Base-by-base conservation (phyloP, 768 basidiomycete genomes). In the Suillus fuscotomentosus region DNA sequence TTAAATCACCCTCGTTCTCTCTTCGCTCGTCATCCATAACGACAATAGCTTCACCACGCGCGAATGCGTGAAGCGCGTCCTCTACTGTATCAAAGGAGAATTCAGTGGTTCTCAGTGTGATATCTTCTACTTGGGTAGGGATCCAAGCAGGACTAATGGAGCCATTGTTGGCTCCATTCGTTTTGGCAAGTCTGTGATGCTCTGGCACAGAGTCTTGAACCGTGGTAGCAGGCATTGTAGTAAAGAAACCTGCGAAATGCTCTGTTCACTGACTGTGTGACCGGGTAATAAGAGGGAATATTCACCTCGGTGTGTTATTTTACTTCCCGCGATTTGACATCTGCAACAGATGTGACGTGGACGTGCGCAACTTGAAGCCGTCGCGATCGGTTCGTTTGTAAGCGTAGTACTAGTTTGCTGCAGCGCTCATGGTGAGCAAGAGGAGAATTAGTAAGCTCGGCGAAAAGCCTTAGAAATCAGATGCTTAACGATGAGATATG, bases 1-100 rank as follows among this genome's bases (percentile, higher is more conserved):
- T 94, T 64, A 99, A 79, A 76, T 99, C 97, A 2, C 97, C 97
- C 74, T 99, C 97, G 74, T 99, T 99, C 79, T 99, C 97, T 65
- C 97, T 82, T 67, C 83, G 82, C 77, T 97, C 93, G 77, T 99
- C 97, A 75, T 99, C 97, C 91, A 98, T 95, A 7, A 99, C 97
- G 1, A 99, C 92, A 62, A 99, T 82, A 68, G 98, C 95, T 72
- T 97, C 93, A 2, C 96, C 96, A 5, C 81, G 81, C 3, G 79
- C 80, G 72, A 95, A 92, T 3, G 92, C 91, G 6, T 76, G 83
- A 34, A 98, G 76, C 0, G 96, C 94, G 17, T 88, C 89, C 65
- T 92, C 87, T 67, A 99, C 86, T 0, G 86, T 64, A 71, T 98
- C 95, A 69, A 99, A 96, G 0, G 84, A 71, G 71, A 92, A 92